Evolutionary conservation across 2,329 filamentous ascomycete genomes (phyloP).

Genomic region (Helminthosporium solani): DNA sequence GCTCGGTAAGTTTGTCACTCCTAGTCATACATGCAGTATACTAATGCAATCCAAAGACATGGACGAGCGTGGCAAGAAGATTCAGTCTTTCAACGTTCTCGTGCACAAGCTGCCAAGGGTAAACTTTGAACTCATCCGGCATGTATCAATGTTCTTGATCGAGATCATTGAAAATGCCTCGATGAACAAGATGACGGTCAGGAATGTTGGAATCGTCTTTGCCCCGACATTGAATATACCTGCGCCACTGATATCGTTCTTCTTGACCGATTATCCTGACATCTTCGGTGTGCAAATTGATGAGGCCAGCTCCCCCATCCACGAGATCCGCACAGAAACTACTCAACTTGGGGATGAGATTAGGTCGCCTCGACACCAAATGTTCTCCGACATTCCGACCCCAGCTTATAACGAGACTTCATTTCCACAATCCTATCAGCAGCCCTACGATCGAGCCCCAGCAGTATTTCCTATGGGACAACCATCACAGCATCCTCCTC

Average conservation of each 20-base stretch:
- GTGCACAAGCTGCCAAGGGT: conserved; percentile 76
- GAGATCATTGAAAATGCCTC: conserved; percentile 88
- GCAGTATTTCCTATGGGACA: conserved; percentile 25
- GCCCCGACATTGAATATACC: conserved; percentile 96
- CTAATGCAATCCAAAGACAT: conserved; percentile 59
- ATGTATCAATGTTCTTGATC: conserved; percentile 84
- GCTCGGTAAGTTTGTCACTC: conserved; percentile 54
- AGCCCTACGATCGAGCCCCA: conserved; percentile 25
- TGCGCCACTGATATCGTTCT: conserved; percentile 88
- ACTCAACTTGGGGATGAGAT: conserved; percentile 55
- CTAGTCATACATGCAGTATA: too few species aligned
- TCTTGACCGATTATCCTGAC: conserved; percentile 83
- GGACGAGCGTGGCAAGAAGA: conserved; percentile 71
- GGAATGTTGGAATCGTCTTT: conserved; percentile 96
- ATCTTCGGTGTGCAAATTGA: conserved; percentile 78
- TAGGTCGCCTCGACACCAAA: conserved; percentile 64
- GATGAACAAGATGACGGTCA: conserved; percentile 96
- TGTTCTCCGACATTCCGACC: conserved; percentile 66
- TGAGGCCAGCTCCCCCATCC: conserved; percentile 47
- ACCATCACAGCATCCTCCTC: conserved; percentile 18
- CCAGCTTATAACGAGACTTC: conserved; percentile 61
- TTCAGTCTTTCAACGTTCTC: conserved; percentile 72
- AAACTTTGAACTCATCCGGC: conserved; percentile 79
- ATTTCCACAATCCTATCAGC: conserved; percentile 38
- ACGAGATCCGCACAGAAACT: conserved; percentile 48